phyloP scores from a whole-genome alignment of 139 green algal species.

The Chlamydomonas incerta region DNA sequence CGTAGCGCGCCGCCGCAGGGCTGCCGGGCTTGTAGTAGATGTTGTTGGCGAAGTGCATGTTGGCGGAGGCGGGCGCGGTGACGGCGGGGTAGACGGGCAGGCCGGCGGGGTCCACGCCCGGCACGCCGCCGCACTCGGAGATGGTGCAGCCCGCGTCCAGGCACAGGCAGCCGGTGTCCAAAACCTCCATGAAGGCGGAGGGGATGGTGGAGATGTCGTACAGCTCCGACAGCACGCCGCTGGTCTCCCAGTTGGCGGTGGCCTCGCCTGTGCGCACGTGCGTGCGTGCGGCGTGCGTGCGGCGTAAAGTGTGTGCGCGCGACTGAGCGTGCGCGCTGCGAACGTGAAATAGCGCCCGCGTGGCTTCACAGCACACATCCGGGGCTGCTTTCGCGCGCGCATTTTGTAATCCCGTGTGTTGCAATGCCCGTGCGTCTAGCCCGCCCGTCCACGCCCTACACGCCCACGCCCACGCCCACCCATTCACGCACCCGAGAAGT shows the following conservation, averaged over 20 bases:
- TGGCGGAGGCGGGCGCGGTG: neutral
- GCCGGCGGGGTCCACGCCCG: conserved; percentile 15
- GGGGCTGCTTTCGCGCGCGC: no score
- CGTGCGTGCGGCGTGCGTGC: no score
- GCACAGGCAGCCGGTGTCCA: conserved; percentile 34
- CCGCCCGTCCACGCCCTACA: no score
- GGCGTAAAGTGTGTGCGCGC: no score
- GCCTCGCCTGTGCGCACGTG: neutral
- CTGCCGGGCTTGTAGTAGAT: conserved; percentile 6
- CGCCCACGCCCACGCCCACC: neutral
- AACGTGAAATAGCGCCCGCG: no score
- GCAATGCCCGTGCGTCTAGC: no score
- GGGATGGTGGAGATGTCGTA: conserved; percentile 34
- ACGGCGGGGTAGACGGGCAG: conserved; percentile 27
- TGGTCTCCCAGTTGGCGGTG: conserved; percentile 17
- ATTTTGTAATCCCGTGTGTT: no score
- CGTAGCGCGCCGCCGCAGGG: neutral
- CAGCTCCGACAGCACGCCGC: neutral
- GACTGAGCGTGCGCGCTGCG: no score
- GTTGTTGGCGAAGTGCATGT: conserved; percentile 37
- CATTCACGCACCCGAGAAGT: conserved; percentile 19
- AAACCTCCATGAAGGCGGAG: conserved; percentile 23
- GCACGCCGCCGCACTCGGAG: conserved; percentile 11
- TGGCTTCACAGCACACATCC: no score
- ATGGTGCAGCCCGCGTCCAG: neutral